Evolutionary conservation across 352 stramenopile species (phyloP).

Genomic region (Phytopythium oedochilum): DNA sequence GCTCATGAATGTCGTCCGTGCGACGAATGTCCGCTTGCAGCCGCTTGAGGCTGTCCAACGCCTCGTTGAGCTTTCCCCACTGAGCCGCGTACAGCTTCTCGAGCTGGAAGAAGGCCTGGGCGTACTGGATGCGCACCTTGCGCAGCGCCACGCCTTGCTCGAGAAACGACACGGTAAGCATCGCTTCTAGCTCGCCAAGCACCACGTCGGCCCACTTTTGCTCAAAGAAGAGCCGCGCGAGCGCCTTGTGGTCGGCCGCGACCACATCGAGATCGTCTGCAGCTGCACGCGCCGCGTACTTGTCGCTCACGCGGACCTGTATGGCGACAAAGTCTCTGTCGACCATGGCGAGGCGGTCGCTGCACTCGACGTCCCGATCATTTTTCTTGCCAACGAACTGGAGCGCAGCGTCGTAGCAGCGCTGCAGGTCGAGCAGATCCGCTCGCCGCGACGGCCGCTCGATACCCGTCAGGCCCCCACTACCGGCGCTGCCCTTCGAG

Average conservation of each 20-base stretch:
- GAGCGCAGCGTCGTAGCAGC: conserved; percentile 64
- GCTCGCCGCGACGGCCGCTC: conserved; percentile 58
- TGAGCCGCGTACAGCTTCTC: conserved; percentile 44
- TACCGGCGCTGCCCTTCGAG: conserved; percentile 33
- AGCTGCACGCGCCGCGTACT: conserved; percentile 10
- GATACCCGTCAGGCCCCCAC: conserved; percentile 42
- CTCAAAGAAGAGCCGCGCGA: conserved; percentile 77
- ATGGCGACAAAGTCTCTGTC: conserved; percentile 68
- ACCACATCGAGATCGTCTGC: neutral
- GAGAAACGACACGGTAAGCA: conserved; percentile 86
- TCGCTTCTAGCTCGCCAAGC: conserved; percentile 80
- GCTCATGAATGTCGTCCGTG: conserved; percentile 30
- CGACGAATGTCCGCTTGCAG: conserved; percentile 27
- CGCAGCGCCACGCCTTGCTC: conserved; percentile 82
- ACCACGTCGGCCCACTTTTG: conserved; percentile 91
- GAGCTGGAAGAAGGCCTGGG: conserved; percentile 70
- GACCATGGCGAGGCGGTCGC: conserved; percentile 49
- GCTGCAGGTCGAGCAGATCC: conserved; percentile 65
- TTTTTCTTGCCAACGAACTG: conserved; percentile 51
- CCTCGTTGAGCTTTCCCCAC: conserved; percentile 24
- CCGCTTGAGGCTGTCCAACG: conserved; percentile 30
- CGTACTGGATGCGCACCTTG: conserved; percentile 78
- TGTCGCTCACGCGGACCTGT: conserved; percentile 32
- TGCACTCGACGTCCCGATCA: conserved; percentile 31
- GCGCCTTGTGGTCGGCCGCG: conserved; percentile 16